Evolutionary conservation across 768 basidiomycete species (phyloP), one percentile per base, ranked within the genome.

Genomic region (Phlebiopsis gigantea): DNA sequence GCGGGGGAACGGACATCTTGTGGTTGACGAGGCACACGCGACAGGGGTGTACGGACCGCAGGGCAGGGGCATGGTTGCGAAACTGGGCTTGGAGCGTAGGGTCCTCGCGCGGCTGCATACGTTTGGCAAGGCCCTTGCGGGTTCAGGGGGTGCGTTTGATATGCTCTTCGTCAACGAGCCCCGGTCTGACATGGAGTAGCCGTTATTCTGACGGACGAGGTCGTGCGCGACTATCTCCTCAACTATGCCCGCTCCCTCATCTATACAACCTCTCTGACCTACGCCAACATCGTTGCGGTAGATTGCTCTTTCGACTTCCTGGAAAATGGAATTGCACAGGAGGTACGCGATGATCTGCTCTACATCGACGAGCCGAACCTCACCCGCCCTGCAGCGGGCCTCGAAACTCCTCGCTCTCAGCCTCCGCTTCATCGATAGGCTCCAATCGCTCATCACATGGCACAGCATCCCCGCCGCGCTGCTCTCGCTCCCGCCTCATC

Each of bases 21-120:
- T 97, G 15, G 85, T 98, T 0, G 96, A 98, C 58, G 95, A 97
- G 68, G 96, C 96, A 0, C 96, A 98, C 70, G 82, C 93, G 4
- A 97, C 93, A 0, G 94, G 95, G 0, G 75, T 98, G 7, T 96
- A 93, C 69, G 94, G 95, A 0, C 77, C 82, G 0, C 72, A 81
- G 31, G 94, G 93, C 0, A 75, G 82, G 41, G 94, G 95, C 0
- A 69, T 93, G 2, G 89, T 90, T 3, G 80, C 80, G 2, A 71
- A 80, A 52, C 70, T 91, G 12, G 90, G 88, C 0, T 70, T 94
- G 39, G 87, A 90, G 65, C 68, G 79, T 12, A 79, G 83, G 55
- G 84, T 97, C 12, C 74, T 90, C 9, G 87, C 86, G 17, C 75
- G 94, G 44, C 72, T 98, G 42, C 88, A 91, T 68, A 98, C 95